Conservation (phyloP, 169 alveolate genomes). For the Eimeria praecox region DNA sequence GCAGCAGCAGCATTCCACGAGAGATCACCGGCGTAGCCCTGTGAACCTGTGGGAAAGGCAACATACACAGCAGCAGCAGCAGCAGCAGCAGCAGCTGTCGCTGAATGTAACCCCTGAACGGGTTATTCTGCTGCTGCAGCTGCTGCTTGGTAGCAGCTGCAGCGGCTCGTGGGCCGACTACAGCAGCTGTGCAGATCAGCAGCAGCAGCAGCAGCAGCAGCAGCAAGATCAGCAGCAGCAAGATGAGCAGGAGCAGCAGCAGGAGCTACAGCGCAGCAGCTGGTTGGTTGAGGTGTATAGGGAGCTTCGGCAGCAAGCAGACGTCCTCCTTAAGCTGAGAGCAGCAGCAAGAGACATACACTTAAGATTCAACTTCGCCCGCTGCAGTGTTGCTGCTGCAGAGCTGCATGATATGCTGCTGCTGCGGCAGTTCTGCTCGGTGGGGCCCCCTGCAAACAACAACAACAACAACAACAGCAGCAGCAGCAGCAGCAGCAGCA, state of each 20-base stretch:
- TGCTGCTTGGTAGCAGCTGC: constrained; percentile 37
- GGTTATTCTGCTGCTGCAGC: constrained; percentile 52
- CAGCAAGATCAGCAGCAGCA: constrained; percentile 16
- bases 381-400: constrained; percentile 71
- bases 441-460: too few relatives aligned
- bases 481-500: constrained; percentile 23
- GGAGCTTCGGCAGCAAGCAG: constrained; percentile 67
- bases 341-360: constrained; percentile 49
- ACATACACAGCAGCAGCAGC: constrained; percentile 48
- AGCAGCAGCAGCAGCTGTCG: constrained; percentile 59
- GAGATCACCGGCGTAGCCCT: constrained; percentile 23
- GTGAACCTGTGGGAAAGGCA: background rate
- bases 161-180: background rate
- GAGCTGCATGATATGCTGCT: constrained; percentile 72
- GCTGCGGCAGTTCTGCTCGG: constrained; percentile 41
- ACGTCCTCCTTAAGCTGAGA: background rate
- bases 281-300: constrained; percentile 59
- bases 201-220: constrained; percentile 33
- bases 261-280: constrained; percentile 22
- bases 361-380: background rate
- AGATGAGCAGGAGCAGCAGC: constrained; percentile 9
- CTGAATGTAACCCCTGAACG: constrained; percentile 24
- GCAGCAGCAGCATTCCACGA: too few relatives aligned
- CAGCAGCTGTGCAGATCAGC: background rate
- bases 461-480: too few relatives aligned